Percentiles rank a stretch among this genome's conserved stretches.
These are phyloP conservation scores for Plasmodium fragile DNA, from an alignment of 169 alveolate species.

Conservation along the genomic window DNA sequence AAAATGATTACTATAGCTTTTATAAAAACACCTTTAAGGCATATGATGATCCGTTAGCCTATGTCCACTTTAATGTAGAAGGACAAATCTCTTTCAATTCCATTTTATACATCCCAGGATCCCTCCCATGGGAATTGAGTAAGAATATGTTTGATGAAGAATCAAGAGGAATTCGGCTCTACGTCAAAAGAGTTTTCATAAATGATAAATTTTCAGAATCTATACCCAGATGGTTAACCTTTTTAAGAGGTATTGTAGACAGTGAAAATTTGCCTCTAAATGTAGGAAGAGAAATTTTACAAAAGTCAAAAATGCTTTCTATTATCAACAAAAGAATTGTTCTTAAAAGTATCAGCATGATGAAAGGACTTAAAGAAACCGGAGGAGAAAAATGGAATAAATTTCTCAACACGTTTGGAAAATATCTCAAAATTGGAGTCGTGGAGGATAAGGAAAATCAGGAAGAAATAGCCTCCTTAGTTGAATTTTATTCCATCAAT, in stretches of 20 bases:
- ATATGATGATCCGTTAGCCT: constrained; percentile 96
- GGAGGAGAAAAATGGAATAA: constrained; percentile 91
- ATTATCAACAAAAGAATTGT: constrained; percentile 96
- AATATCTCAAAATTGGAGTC: constrained; percentile 95
- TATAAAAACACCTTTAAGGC: constrained; percentile 96
- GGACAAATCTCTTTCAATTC: constrained; percentile 99
- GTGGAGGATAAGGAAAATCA: constrained; percentile 97
- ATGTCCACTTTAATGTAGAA: constrained; percentile 98
- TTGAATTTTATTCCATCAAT: constrained; percentile 92
- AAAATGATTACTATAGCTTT: constrained; percentile 95
- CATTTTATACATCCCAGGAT: constrained; percentile 94
- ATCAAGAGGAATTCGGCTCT: constrained; percentile 95
- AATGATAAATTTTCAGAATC: constrained; percentile 97
- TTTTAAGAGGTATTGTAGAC: constrained; percentile 98
- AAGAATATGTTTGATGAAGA: constrained; percentile 95
- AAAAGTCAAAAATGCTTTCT: constrained; percentile 94
- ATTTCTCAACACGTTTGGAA: constrained; percentile 94
- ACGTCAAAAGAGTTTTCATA: constrained; percentile 98
- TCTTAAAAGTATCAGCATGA: constrained; percentile 94
- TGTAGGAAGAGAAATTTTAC: constrained; percentile 97
- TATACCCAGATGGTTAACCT: constrained; percentile 95
- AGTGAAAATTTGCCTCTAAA: constrained; percentile 98
- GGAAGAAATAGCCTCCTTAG: constrained; percentile 93
- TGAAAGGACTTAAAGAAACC: constrained; percentile 87
- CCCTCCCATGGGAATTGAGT: constrained; percentile 90